Percentiles rank a stretch among this genome's conserved stretches.
phyloP scores from a whole-genome alignment of 768 basidiomycete species.

The Leucocoprinus sp. region DNA sequence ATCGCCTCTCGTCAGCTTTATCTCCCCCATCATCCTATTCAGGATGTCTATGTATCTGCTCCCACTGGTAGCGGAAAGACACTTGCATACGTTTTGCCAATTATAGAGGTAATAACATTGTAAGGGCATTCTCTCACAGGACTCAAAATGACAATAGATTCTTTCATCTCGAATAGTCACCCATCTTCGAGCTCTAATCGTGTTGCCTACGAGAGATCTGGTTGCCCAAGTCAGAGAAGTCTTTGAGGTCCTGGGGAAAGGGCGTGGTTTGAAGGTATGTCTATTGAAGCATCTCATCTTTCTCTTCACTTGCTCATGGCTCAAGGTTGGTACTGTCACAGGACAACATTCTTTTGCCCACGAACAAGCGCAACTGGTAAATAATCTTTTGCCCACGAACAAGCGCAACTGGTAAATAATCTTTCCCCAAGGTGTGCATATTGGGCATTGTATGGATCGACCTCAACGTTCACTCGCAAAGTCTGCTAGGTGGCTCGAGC shows the following conservation, averaged over 20 bases:
- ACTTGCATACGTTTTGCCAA: constrained; percentile 89
- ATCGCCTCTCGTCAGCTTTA: constrained; percentile 52
- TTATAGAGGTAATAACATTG: constrained; percentile 58
- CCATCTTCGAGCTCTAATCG: constrained; percentile 77
- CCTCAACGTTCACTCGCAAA: constrained; percentile 19
- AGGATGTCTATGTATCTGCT: constrained; percentile 89
- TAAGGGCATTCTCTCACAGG: neutral
- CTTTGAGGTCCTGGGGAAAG: constrained; percentile 77
- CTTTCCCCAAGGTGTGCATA: constrained; percentile 38
- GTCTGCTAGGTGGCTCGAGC: constrained; percentile 78
- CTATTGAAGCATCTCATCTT: neutral
- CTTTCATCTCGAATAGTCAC: constrained; percentile 71
- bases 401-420: too few species aligned
- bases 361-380: constrained; percentile 79
- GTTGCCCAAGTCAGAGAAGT: constrained; percentile 90
- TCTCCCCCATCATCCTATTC: constrained; percentile 53
- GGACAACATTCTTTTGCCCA: constrained; percentile 93
- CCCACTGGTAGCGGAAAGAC: constrained; percentile 99
- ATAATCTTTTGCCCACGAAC: too few species aligned
- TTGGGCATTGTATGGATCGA: neutral
- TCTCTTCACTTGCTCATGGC: neutral
- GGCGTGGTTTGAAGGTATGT: constrained; percentile 75
- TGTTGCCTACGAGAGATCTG: constrained; percentile 90
- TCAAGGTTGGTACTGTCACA: constrained; percentile 71
- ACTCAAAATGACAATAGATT: constrained; percentile 33